Conservation (phyloP, 441 rosid species). For the Kokia cookei region DNA sequence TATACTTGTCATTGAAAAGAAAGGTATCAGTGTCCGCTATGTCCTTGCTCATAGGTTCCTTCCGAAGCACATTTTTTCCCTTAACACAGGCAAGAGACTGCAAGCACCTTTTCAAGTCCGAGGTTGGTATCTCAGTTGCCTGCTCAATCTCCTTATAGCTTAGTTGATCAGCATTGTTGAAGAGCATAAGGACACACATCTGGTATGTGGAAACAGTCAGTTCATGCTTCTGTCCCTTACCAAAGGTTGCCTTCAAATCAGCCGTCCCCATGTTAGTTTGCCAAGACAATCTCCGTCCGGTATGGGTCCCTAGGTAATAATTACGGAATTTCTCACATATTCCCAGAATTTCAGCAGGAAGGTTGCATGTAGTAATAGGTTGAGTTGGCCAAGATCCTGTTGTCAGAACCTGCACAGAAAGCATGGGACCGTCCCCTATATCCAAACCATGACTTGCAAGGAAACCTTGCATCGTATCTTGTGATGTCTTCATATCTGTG, state of each 20-base stretch:
- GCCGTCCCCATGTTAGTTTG: constrained; percentile 82
- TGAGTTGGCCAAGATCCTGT: constrained; percentile 85
- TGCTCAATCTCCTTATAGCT: constrained; percentile 70
- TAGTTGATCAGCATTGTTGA: constrained; percentile 50
- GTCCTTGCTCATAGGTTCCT: constrained; percentile 76
- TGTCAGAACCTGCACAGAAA: constrained; percentile 65
- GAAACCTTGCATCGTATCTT: constrained; percentile 73
- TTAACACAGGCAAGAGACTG: constrained; percentile 70
- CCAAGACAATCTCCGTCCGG: constrained; percentile 71
- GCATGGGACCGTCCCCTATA: constrained; percentile 50
- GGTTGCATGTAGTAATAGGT: constrained; percentile 51
- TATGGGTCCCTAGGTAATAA: constrained; percentile 69
- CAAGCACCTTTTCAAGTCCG: constrained; percentile 70
- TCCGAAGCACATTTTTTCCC: constrained; percentile 59
- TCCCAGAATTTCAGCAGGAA: constrained; percentile 53
- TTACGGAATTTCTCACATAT: constrained; percentile 61
- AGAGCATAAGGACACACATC: constrained; percentile 66
- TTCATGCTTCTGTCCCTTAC: constrained; percentile 73
- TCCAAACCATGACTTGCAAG: constrained; percentile 40
- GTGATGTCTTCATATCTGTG: constrained; percentile 74
- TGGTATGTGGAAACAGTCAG: constrained; percentile 70
- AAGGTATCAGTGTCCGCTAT: constrained; percentile 53
- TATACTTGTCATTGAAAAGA: constrained; percentile 54
- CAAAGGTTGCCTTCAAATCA: constrained; percentile 60
- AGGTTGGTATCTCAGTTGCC: constrained; percentile 56